Evolutionary conservation across 2,329 filamentous ascomycete genomes (phyloP).

Genomic region (Geosmithia flava): DNA sequence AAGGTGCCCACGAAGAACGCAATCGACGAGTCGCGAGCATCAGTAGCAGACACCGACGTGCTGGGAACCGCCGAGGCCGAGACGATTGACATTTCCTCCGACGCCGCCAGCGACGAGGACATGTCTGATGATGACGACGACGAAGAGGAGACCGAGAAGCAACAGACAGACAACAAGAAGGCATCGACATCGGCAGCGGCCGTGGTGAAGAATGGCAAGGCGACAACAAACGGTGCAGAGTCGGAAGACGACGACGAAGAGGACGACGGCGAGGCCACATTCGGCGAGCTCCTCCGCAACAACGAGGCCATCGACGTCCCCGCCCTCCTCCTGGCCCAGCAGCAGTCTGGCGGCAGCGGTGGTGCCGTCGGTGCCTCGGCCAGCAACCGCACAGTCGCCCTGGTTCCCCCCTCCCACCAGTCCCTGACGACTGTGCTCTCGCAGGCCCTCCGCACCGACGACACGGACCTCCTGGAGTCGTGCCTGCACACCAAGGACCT

Average conservation of each 20-base stretch:
- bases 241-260: constrained; percentile 15
- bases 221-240: constrained; percentile 8
- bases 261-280: constrained; percentile 40
- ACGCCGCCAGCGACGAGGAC: constrained; percentile 32
- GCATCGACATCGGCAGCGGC: constrained; percentile 3
- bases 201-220: constrained; percentile 4
- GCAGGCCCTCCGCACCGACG: constrained; percentile 86
- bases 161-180: neutral
- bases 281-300: constrained; percentile 74
- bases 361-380: constrained; percentile 6
- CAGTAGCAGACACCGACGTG: constrained; percentile 32
- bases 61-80: constrained; percentile 23
- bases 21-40: constrained; percentile 46
- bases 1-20: constrained; percentile 35
- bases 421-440: constrained; percentile 88
- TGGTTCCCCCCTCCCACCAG: constrained; percentile 56
- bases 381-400: constrained; percentile 30
- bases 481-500: constrained; percentile 75
- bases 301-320: constrained; percentile 67
- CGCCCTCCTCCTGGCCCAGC: constrained; percentile 34
- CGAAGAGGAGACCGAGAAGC: constrained; percentile 6
- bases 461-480: constrained; percentile 78
- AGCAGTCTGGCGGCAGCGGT: constrained; percentile 12
- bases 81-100: constrained; percentile 46
- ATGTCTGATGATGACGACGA: constrained; percentile 31